Base-by-base conservation (phyloP, 768 basidiomycete genomes). In the Leccinum fibrillosum region DNA sequence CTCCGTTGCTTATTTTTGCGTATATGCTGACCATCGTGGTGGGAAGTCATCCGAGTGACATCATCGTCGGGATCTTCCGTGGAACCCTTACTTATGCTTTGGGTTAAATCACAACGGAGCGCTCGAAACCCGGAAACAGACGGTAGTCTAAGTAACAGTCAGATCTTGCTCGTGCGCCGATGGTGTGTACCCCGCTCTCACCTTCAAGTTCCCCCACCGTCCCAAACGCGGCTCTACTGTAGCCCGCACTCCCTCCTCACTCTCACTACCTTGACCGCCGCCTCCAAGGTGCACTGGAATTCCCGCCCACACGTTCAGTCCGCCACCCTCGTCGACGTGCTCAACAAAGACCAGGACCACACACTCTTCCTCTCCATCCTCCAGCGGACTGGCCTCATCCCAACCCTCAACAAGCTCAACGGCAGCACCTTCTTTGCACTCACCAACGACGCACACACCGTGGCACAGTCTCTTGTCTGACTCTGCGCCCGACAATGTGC, bases 361-460 rank as follows among this genome's bases (percentile, higher is more conserved):
- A 76, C 85, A 1, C 86, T 85, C 28, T 77, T 97, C 17, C 75
- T 98, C 17, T 69, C 69, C 21, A 83, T 98, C 13, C 80, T 98
- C 9, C 94, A 96, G 71, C 82, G 84, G 13, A 82, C 96, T 3
- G 86, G 86, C 59, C 86, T 98, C 61, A 86, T 99, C 54, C 97
- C 97, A 2, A 92, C 92, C 6, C 80, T 99, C 62, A 97, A 96
- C 72, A 84, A 78, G 63, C 85, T 99, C 63, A 86, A 90, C 58
- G 83, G 79, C 42, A 82, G 82, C 69, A 96, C 97, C 26, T 72
- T 99, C 49, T 98, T 98, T 67, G 97, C 97, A 1, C 97, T 95
- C 2, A 97, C 92, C 19, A 95, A 99, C 75, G 86, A 92, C 58
- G 97, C 97, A 34, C 26, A n/a, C 59, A 13, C 59, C 76, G 11